Conservation (phyloP, 2,329 filamentous ascomycete genomes). For the Podosphaera fusca region DNA sequence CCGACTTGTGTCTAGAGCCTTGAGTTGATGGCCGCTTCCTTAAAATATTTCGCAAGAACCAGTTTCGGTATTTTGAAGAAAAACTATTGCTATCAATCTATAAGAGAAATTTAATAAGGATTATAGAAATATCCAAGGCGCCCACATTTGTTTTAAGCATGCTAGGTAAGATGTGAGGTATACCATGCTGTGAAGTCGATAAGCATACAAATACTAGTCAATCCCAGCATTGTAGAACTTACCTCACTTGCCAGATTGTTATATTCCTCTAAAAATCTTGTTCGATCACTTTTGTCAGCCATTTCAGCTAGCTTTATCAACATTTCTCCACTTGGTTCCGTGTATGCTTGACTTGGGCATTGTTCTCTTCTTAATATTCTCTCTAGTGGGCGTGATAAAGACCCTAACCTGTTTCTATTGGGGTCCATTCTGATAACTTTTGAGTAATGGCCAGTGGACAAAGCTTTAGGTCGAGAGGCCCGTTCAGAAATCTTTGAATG, state of each 20-base stretch:
- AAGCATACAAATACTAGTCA: background rate
- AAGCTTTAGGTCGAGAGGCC: background rate
- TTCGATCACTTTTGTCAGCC: slow-evolving; percentile 26
- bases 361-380: slow-evolving; percentile 3
- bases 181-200: slow-evolving; percentile 24
- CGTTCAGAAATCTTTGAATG: background rate
- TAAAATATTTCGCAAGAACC: slow-evolving; percentile 19
- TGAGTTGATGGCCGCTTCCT: slow-evolving; percentile 17
- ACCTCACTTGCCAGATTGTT: slow-evolving; percentile 37
- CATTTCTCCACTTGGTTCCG: slow-evolving; percentile 27
- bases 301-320: slow-evolving; percentile 19
- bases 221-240: background rate
- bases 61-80: slow-evolving; percentile 16
- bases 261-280: slow-evolving; percentile 30
- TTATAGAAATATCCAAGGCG: background rate
- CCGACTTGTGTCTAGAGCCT: slow-evolving; percentile 11
- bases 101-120: background rate
- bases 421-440: background rate
- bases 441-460: background rate
- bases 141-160: slow-evolving; percentile 10
- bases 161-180: slow-evolving; percentile 16
- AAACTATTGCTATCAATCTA: slow-evolving; percentile 5
- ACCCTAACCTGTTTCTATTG: background rate
- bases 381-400: background rate
- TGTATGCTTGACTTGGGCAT: slow-evolving; percentile 29